Evolutionary conservation across 2,329 filamentous ascomycete genomes (phyloP), one percentile per base, ranked within the genome.

Genomic region (Colletotrichum lupini): DNA sequence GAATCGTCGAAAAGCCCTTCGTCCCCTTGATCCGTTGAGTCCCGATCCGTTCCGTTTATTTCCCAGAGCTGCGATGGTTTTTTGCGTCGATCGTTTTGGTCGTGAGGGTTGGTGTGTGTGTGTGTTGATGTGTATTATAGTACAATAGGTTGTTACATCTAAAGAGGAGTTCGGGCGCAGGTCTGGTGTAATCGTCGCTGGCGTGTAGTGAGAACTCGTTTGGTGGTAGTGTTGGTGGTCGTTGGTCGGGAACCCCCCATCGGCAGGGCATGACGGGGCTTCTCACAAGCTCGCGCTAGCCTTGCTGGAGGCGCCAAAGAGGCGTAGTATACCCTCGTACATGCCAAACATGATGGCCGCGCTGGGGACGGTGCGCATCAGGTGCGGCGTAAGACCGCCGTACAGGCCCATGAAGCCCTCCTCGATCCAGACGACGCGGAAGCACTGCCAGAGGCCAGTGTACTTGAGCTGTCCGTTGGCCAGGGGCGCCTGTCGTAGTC

Each of bases 261-360:
- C 30, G 3, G 8, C 62, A 3, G 26, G 16, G n/a, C 16, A 22
- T 22, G 32, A 32, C 32, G 32, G 4, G 32, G 11, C 12, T 9
- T 16, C 11, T 60, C 46, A 72, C 59, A 72, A 52, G 30, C 30
- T 72, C 16, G 66, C 42, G 26, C 32, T 49, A 8, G 72, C 55
- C n/a, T 75, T 75, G 46, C 66, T 73, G 3, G 74, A 61, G 16
- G 68, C 65, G 71, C 85, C 78, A 72, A 87, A 85, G 6, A 88
- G 77, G 6, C 85, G 84, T 35, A 91, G 82, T 56, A 91, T 90
- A 67, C 85, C 87, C 79, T 91, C 89, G 79, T 91, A 98, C 87
- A 97, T 97, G 83, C 95, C 95, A 82, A 98, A 98, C 94, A 97
- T 98, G 82, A 98, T 97, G 77, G 94, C 95, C 8, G 96, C 95